A percentile compares a stretch with the other conserved stretches of the same genome.
phyloP scores from a whole-genome alignment of 306 rosid genomes.

The Cucumis hystrix region DNA sequence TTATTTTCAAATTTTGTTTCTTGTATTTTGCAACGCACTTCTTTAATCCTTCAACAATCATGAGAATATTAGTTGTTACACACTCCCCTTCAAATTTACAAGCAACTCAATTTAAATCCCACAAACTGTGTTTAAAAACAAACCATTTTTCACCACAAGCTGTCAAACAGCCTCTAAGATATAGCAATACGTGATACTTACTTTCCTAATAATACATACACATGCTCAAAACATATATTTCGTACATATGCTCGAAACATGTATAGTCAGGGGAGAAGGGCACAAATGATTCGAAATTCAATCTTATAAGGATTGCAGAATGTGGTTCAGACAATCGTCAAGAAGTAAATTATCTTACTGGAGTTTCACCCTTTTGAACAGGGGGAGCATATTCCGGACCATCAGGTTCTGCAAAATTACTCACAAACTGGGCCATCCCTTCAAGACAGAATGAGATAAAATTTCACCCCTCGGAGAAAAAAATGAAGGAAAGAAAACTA shows the following conservation, averaged over 20 bases:
- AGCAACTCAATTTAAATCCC: neutral
- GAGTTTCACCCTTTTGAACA: conserved; percentile 58
- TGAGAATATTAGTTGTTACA: neutral
- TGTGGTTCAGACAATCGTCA: neutral
- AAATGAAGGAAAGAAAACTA: neutral
- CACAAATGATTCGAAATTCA: neutral
- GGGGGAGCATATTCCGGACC: conserved; percentile 80
- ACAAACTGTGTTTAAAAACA: neutral
- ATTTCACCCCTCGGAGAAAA: neutral
- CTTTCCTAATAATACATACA: neutral
- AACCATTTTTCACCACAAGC: neutral
- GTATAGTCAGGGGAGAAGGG: neutral
- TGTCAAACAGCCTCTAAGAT: neutral
- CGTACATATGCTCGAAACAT: neutral
- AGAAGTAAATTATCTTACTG: conserved; percentile 36
- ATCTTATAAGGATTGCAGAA: neutral
- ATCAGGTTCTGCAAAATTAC: conserved; percentile 69
- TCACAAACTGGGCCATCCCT: conserved; percentile 90
- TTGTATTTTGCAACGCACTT: neutral
- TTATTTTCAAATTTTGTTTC: neutral
- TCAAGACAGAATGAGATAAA: conserved; percentile 1
- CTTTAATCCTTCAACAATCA: neutral
- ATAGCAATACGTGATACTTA: neutral
- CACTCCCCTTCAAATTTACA: neutral
- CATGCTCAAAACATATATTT: no score